Evolutionary conservation across 768 basidiomycete genomes (phyloP).

Genomic region (Sporobolomyces roseus): DNA sequence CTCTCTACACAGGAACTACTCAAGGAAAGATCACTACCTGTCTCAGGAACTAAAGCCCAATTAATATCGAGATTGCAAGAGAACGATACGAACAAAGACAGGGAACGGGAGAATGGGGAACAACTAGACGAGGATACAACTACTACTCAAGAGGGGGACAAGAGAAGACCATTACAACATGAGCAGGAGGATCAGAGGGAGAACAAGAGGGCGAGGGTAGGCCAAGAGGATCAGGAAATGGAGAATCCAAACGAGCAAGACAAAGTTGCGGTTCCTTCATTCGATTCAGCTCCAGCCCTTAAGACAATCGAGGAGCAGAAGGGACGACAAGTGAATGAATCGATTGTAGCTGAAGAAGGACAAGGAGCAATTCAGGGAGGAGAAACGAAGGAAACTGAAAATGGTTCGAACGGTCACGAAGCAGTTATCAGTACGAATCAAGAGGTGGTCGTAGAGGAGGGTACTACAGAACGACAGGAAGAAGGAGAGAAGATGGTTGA

Average conservation of each 20-base stretch:
- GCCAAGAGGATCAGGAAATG: background rate
- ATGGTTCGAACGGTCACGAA: too few relatives aligned
- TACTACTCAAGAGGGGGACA: background rate
- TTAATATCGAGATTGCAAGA: slow-evolving; percentile 24
- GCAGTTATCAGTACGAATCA: too few relatives aligned
- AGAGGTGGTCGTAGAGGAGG: too few relatives aligned
- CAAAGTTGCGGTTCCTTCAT: too few relatives aligned
- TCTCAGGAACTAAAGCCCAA: slow-evolving; percentile 34
- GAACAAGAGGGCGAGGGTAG: background rate
- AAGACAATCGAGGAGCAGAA: background rate
- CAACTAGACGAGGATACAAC: slow-evolving; percentile 6
- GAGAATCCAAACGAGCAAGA: too few relatives aligned
- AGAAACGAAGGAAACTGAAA: too few relatives aligned
- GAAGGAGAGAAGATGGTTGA: background rate
- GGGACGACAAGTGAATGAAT: background rate
- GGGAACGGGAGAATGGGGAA: slow-evolving; percentile 10
- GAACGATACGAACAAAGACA: slow-evolving; percentile 12
- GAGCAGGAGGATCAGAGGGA: background rate
- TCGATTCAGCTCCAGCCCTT: too few relatives aligned
- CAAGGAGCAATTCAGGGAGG: too few relatives aligned
- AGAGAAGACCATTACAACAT: background rate
- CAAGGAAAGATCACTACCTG: slow-evolving; percentile 6
- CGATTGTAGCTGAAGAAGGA: too few relatives aligned
- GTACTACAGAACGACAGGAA: too few relatives aligned
- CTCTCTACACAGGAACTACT: slow-evolving; percentile 21